These are phyloP conservation scores for Dipteronia dyeriana DNA, from an alignment of 345 rosid species.

Conservation along the genomic window DNA sequence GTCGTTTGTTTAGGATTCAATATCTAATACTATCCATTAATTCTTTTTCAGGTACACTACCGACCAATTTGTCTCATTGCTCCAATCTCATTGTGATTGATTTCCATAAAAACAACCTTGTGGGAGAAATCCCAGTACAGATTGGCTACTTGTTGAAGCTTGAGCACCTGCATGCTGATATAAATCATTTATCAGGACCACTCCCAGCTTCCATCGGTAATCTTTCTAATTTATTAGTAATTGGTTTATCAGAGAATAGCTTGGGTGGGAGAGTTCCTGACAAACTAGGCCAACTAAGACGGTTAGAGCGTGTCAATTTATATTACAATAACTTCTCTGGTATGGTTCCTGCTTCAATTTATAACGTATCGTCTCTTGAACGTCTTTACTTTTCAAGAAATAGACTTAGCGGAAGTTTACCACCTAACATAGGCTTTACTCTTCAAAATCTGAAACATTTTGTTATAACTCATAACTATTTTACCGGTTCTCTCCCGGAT, in stretches of 20 bases:
- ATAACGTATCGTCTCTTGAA: conserved; percentile 17
- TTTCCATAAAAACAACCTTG: background rate
- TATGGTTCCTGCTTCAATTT: background rate
- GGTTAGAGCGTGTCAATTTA: background rate
- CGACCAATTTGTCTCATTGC: background rate
- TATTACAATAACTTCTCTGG: conserved; percentile 6
- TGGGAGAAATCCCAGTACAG: background rate
- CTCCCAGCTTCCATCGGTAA: too few relatives aligned
- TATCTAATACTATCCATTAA: conserved; percentile 10
- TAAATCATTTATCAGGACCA: too few relatives aligned
- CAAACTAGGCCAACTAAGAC: conserved; percentile 1
- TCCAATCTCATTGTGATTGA: background rate
- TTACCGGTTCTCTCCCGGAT: background rate
- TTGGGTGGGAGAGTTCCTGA: background rate
- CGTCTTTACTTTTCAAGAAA: background rate
- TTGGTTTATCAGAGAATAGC: background rate
- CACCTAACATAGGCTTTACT: too few relatives aligned
- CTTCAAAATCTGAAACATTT: conserved; percentile 17
- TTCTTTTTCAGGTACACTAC: background rate
- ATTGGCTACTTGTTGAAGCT: conserved; percentile 6
- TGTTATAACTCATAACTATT: background rate
- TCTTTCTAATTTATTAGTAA: background rate
- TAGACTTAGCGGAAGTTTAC: background rate
- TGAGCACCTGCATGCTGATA: background rate
- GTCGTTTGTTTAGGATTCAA: background rate